Percentiles rank a stretch among this genome's conserved stretches.
Evolutionary conservation across 257 asterid genomes (phyloP).

Genomic region (Lantana camara): DNA sequence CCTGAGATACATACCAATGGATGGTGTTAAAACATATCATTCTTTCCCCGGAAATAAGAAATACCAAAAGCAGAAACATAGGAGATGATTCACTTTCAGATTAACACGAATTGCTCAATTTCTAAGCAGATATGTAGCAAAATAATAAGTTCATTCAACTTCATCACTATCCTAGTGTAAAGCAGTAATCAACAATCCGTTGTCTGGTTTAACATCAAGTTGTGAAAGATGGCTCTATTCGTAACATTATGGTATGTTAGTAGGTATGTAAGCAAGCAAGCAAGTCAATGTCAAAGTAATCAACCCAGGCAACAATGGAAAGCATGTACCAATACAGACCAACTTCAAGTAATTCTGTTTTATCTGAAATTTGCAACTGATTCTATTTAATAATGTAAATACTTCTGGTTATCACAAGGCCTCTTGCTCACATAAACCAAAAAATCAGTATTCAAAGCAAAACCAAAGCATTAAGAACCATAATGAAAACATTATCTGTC

Average conservation of each 20-base stretch:
- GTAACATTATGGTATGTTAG: background rate
- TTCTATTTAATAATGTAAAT: constrained; percentile 19
- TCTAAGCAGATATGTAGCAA: constrained; percentile 5
- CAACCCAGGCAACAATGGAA: constrained; percentile 16
- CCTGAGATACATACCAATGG: constrained; percentile 50
- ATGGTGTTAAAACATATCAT: constrained; percentile 28
- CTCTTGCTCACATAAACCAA: constrained; percentile 15
- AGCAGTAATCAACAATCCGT: background rate
- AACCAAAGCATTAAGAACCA: constrained; percentile 4
- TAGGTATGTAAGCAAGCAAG: background rate
- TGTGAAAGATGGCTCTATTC: constrained; percentile 13
- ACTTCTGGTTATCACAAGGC: constrained; percentile 9
- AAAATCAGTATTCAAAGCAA: constrained; percentile 8
- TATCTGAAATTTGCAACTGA: constrained; percentile 11
- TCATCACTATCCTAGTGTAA: constrained; percentile 21
- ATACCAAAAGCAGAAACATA: constrained; percentile 19
- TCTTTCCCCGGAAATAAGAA: constrained; percentile 11
- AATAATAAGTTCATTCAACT: constrained; percentile 14
- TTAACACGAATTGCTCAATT: constrained; percentile 6
- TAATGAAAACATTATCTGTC: background rate
- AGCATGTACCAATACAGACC: constrained; percentile 8
- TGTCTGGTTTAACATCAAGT: constrained; percentile 10
- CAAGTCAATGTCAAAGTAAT: constrained; percentile 1
- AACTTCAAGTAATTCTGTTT: constrained; percentile 8
- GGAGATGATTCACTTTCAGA: constrained; percentile 17